Percentiles rank a stretch among this genome's conserved stretches.
Conservation (phyloP, 176 grass and related monocot species). For the Pharus latifolius region DNA sequence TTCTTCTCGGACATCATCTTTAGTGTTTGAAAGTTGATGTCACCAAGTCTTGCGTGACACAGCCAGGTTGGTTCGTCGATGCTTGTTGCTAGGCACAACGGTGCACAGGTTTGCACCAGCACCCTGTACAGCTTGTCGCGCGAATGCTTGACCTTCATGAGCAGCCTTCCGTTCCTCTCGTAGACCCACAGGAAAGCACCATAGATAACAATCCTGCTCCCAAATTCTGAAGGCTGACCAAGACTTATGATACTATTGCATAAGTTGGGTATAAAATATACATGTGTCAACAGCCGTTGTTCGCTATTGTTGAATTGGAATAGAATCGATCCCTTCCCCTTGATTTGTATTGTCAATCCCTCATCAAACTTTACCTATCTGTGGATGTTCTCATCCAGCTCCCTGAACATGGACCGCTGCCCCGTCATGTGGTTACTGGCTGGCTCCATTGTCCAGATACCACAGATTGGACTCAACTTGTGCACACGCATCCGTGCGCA, state of each 20-base stretch:
- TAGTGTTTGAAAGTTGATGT: not conserved
- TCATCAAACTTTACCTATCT: too few species aligned
- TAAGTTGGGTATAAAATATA: not conserved
- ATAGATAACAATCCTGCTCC: not conserved
- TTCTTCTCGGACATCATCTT: not conserved
- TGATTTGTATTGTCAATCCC: too few species aligned
- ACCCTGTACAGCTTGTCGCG: not conserved
- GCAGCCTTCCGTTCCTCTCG: not conserved
- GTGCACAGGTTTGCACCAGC: not conserved
- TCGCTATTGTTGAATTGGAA: not conserved
- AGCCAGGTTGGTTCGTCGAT: not conserved
- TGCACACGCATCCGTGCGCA: too few species aligned
- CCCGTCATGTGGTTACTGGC: too few species aligned
- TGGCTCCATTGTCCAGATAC: too few species aligned
- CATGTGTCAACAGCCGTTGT: not conserved
- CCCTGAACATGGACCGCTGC: too few species aligned
- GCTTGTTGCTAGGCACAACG: not conserved
- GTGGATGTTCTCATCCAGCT: too few species aligned
- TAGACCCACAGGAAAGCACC: not conserved
- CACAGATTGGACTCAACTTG: too few species aligned
- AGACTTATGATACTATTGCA: not conserved
- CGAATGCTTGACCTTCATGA: not conserved
- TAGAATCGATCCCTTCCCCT: too few species aligned
- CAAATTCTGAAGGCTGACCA: not conserved
- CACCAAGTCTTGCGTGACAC: not conserved